Percentiles rank a stretch among this genome's conserved stretches.
Evolutionary conservation across 139 green algal genomes (phyloP).

Genomic region (Mesotaenium endlicherianum): DNA sequence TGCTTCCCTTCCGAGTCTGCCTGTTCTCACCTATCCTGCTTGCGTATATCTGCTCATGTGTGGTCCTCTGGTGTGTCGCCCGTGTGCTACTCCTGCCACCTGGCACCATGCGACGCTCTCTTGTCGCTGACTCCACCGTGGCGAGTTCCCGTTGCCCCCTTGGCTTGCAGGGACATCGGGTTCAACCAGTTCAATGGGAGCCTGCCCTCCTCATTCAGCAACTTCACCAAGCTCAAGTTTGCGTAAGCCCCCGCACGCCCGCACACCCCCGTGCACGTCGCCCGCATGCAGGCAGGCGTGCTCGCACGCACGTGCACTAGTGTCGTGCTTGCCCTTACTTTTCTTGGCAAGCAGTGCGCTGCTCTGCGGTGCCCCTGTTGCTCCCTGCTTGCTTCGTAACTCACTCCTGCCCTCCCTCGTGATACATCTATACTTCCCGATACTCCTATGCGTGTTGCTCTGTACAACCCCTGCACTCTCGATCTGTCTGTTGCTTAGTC

Average conservation of each 20-base stretch:
- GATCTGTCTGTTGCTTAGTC: too few relatives aligned
- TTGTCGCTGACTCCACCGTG: neutral
- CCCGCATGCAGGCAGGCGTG: neutral
- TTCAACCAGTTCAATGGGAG: conserved; percentile 10
- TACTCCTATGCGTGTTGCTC: neutral
- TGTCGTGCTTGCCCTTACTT: neutral
- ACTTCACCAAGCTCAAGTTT: conserved; percentile 10
- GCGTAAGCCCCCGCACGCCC: neutral
- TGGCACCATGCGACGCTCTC: neutral
- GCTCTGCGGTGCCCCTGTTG: neutral
- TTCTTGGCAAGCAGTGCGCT: neutral
- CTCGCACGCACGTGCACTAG: neutral
- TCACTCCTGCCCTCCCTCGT: neutral
- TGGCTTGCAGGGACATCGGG: conserved; percentile 16
- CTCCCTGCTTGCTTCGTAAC: neutral
- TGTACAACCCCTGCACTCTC: neutral
- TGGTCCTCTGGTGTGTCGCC: neutral
- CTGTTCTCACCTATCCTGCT: neutral
- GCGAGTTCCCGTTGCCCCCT: neutral
- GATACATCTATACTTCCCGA: neutral
- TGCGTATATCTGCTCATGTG: neutral
- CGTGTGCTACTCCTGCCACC: too few relatives aligned
- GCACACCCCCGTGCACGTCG: neutral
- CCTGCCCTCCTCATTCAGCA: neutral
- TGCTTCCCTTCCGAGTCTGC: neutral